Evolutionary conservation across 2,329 filamentous ascomycete genomes (phyloP).

Genomic region (Fusarium coicis): DNA sequence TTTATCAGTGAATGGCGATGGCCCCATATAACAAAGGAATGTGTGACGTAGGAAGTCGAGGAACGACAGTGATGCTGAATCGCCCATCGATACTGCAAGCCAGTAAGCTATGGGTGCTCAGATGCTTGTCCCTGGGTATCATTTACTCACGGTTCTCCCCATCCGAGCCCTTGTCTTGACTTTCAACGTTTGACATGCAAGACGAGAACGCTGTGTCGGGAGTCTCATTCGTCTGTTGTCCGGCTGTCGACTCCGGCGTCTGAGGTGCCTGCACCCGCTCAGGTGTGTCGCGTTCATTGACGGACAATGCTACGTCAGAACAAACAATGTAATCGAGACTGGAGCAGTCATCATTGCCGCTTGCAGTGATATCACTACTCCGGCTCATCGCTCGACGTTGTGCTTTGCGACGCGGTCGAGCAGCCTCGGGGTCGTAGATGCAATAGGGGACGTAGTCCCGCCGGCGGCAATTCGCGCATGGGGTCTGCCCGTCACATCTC

Average conservation of each 20-base stretch:
- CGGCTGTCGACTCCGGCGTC: background rate
- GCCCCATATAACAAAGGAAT: background rate
- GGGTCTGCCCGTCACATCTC: background rate
- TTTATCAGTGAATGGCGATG: background rate
- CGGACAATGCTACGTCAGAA: background rate
- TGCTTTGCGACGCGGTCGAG: background rate
- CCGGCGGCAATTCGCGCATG: background rate
- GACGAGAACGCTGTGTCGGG: background rate
- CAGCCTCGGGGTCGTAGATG: background rate
- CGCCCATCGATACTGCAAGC: background rate
- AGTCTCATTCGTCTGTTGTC: background rate
- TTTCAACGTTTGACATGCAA: background rate
- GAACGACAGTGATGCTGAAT: background rate
- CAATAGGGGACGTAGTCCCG: background rate
- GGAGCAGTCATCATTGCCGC: background rate
- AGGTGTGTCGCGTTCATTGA: fast-evolving
- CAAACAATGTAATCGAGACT: background rate
- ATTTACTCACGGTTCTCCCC: background rate
- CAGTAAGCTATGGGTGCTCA: background rate
- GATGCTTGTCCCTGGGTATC: too few relatives aligned
- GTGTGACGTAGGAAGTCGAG: background rate
- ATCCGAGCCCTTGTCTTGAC: background rate
- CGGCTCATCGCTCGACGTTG: background rate
- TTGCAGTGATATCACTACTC: background rate
- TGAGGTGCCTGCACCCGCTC: background rate